phyloP scores from a whole-genome alignment of 345 rosid species.

The Eucalyptus cloeziana region DNA sequence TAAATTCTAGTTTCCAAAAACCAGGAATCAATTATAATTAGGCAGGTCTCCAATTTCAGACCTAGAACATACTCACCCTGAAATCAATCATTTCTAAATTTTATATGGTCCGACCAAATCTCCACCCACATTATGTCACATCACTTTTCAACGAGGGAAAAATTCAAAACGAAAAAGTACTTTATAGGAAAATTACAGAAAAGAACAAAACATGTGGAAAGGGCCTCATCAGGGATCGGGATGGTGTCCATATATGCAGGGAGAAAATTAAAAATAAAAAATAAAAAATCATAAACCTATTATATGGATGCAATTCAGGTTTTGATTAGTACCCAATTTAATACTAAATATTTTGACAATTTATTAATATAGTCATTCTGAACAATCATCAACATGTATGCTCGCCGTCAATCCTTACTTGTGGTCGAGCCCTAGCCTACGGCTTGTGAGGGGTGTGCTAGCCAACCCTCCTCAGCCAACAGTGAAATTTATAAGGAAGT shows the following conservation, averaged over 20 bases:
- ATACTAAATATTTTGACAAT: accelerated
- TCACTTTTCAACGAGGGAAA: neutral
- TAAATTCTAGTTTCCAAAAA: neutral
- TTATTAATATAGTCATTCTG: accelerated
- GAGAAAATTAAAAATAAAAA: accelerated
- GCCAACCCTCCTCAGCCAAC: accelerated
- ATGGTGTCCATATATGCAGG: neutral
- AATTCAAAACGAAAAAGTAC: neutral
- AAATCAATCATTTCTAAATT: neutral
- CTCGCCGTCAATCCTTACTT: accelerated
- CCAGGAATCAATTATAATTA: accelerated
- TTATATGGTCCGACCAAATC: accelerated
- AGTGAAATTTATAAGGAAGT: neutral
- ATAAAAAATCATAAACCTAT: neutral
- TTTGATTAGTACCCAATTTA: too few relatives aligned
- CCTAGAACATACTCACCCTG: accelerated
- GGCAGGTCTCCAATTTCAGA: neutral
- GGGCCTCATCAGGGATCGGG: neutral
- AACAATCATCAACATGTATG: accelerated
- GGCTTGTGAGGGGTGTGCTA: neutral
- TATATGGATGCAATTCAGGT: neutral
- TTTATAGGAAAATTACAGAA: accelerated
- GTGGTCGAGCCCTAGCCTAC: accelerated
- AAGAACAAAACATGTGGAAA: neutral
- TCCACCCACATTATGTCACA: neutral